These are phyloP conservation scores for Boletus edulis DNA, from an alignment of 768 basidiomycete genomes.

Conservation along the genomic window DNA sequence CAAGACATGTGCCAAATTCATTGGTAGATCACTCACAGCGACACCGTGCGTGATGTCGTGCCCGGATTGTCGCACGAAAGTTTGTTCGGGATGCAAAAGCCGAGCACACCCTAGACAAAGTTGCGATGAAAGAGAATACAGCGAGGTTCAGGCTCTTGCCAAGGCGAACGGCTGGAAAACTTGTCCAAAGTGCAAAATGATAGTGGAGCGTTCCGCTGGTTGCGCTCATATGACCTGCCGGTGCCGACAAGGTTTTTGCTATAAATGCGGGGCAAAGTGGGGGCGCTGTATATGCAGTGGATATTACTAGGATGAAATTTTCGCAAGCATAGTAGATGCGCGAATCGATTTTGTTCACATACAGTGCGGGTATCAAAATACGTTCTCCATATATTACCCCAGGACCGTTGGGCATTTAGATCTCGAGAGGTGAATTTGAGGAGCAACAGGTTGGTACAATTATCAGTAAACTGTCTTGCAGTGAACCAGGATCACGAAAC, in stretches of 20 bases:
- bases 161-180: conserved; percentile 51
- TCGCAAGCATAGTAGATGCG: background rate
- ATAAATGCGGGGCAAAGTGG: conserved; percentile 17
- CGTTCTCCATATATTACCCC: background rate
- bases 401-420: no score
- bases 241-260: conserved; percentile 34
- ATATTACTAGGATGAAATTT: background rate
- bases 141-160: conserved; percentile 48
- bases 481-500: background rate
- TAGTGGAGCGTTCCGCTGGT: conserved; percentile 53
- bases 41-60: conserved; percentile 33
- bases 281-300: background rate
- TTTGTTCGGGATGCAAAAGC: conserved; percentile 51
- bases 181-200: conserved; percentile 53
- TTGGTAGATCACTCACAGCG: conserved; percentile 38
- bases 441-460: background rate
- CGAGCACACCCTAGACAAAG: conserved; percentile 36
- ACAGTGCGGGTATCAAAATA: background rate
- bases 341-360: background rate
- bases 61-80: conserved; percentile 35
- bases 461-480: background rate
- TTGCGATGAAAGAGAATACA: conserved; percentile 43
- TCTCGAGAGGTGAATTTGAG: background rate
- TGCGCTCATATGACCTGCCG: conserved; percentile 62
- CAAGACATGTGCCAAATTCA: conserved; percentile 49